Base-by-base conservation (phyloP, 108 stramenopile genomes). In the Fragilariopsis cylindrus region DNA sequence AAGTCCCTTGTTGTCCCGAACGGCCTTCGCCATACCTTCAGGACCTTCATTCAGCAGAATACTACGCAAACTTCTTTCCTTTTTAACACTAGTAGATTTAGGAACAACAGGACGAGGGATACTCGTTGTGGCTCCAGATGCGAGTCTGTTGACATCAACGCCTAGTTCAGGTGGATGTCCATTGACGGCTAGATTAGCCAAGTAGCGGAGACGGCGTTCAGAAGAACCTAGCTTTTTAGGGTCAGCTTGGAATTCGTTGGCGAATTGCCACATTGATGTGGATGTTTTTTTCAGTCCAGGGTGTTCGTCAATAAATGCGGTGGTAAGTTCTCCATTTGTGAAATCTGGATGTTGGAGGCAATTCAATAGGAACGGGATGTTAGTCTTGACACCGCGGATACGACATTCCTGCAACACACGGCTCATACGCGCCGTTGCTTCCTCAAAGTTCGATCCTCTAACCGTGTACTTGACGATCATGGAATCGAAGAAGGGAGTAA, bases 381-480 rank as follows among this genome's bases (percentile, higher is more conserved):
- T 92, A 53, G 96, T 96, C 75, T 91, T 92, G 64, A 98, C 94
- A 18, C 96, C 97, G 7, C 93, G 88, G 48, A 98, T 90, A 7
- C 92, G 89, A 69, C 90, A 94, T 69, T 97, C 97, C 48, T 88
- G 80, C 18, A 98, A 77, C 5, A 92, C 94, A 60, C 97, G 92
- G 30, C 80, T 83, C 82, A 97, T 87, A 65, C 94, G 84, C n/a
- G 82, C 77, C 13, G 89, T 83, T 70, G 94, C 81, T 70, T 92
- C 95, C 57, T 81, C 49, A 69, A 87, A 89, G 65, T 69, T 85
- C 2, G 74, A 72, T 30, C 90, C 96, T 46, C 80, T 82, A 16
- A 89, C 93, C 7, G 95, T 96, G 77, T 96, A 90, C 91, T 98
- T 98, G 70, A 92, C 93, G 69, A 98, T 89, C 87, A 98, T 89